Evolutionary conservation across 1,139 yeast genomes (phyloP).

Genomic region (Pichia sp.): DNA sequence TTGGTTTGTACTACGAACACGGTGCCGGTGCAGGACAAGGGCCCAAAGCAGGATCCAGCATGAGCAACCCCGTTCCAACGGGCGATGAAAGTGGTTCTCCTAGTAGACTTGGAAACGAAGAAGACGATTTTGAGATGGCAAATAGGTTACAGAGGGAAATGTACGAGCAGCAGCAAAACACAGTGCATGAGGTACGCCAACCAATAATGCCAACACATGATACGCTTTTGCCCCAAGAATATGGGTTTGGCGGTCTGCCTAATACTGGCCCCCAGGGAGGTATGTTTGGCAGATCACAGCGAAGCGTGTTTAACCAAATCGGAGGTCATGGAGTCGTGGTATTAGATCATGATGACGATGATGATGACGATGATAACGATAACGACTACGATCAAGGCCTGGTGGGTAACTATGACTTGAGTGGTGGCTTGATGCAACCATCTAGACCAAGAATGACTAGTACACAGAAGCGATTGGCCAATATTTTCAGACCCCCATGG

Average conservation of each 20-base stretch:
- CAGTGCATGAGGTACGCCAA: constrained; percentile 61
- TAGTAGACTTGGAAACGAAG: constrained; percentile 14
- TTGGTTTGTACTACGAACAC: constrained; percentile 76
- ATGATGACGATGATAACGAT: constrained; percentile 29
- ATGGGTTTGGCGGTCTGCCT: constrained; percentile 12
- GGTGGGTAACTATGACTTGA: constrained; percentile 22
- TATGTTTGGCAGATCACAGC: constrained; percentile 41
- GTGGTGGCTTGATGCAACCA: not conserved
- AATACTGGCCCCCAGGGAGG: constrained; percentile 22
- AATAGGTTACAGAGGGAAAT: constrained; percentile 63
- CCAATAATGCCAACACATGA: constrained; percentile 81
- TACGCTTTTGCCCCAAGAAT: constrained; percentile 42
- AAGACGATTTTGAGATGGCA: constrained; percentile 58
- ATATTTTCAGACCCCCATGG: constrained; percentile 87
- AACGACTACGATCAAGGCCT: constrained; percentile 28
- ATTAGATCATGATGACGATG: constrained; percentile 22
- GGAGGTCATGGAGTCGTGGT: constrained; percentile 26
- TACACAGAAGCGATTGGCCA: constrained; percentile 71
- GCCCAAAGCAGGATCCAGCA: not conserved
- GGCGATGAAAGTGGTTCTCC: constrained; percentile 12
- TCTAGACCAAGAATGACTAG: constrained; percentile 34
- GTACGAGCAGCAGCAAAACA: constrained; percentile 36
- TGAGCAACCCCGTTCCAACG: not conserved
- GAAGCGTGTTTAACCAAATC: constrained; percentile 51
- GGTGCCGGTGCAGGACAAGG: constrained; percentile 36